These are phyloP conservation scores for Periconia digitata DNA, from an alignment of 2,329 filamentous ascomycete genomes.

Conservation along the genomic window DNA sequence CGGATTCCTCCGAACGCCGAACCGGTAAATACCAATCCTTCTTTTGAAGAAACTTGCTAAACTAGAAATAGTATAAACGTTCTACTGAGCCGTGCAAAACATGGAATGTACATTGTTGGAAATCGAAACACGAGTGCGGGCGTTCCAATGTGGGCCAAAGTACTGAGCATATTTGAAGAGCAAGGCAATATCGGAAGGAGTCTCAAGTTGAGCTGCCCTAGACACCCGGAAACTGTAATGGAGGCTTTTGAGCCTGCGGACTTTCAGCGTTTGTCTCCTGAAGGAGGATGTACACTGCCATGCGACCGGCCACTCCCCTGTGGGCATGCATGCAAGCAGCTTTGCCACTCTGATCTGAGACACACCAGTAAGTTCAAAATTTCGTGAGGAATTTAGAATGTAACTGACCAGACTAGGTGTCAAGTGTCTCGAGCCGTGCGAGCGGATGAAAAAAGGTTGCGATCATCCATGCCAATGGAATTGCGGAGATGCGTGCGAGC, in stretches of 20 bases:
- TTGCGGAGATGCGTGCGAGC: slow-evolving; percentile 44
- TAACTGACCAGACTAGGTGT: not conserved
- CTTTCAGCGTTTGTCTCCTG: slow-evolving; percentile 28
- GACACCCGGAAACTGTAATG: slow-evolving; percentile 27
- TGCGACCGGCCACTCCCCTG: slow-evolving; percentile 29
- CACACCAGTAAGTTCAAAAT: not conserved
- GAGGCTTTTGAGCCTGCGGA: slow-evolving; percentile 28
- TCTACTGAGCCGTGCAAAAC: slow-evolving; percentile 64
- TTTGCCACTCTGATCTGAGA: slow-evolving; percentile 29
- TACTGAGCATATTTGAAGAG: slow-evolving; percentile 55
- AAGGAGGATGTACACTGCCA: slow-evolving; percentile 31
- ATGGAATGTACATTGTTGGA: slow-evolving; percentile 73
- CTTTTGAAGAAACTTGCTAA: not conserved
- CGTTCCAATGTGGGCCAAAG: slow-evolving; percentile 65
- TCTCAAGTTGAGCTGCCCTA: slow-evolving; percentile 28
- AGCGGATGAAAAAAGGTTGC: not conserved
- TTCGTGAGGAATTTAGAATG: not conserved
- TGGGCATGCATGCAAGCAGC: slow-evolving; percentile 30
- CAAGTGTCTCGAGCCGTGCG: not conserved
- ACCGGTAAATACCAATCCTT: slow-evolving; percentile 47
- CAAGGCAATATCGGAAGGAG: slow-evolving; percentile 17
- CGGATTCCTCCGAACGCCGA: slow-evolving; percentile 67
- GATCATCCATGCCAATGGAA: slow-evolving; percentile 13
- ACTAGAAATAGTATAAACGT: slow-evolving; percentile 59
- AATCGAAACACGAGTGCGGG: slow-evolving; percentile 60